phyloP scores from a whole-genome alignment of 164 flowering plant genomes.

The Protea cynaroides region DNA sequence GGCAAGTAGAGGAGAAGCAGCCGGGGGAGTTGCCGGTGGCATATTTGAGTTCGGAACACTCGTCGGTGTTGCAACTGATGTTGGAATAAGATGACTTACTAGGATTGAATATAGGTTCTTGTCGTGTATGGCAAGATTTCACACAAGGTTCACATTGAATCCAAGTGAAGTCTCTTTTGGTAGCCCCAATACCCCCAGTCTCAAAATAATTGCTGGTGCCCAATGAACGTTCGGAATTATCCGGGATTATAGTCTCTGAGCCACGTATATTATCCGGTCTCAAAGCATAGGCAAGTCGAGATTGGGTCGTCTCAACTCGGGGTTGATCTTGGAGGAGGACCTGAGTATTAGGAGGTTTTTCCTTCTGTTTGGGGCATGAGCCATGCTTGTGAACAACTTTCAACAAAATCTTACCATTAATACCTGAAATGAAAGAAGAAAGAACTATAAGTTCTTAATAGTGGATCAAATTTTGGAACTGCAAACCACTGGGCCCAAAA shows the following conservation, averaged over 20 bases:
- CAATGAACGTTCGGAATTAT: slow-evolving; percentile 29
- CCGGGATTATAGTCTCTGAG: slow-evolving; percentile 28
- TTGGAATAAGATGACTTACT: slow-evolving; percentile 18
- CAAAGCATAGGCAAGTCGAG: slow-evolving; percentile 21
- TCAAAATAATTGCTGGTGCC: slow-evolving; percentile 57
- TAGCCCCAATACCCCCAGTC: slow-evolving; percentile 62
- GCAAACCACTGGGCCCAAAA: too few species aligned
- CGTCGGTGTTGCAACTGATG: slow-evolving; percentile 22
- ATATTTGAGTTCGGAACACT: slow-evolving; percentile 21
- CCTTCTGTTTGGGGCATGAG: slow-evolving; percentile 28
- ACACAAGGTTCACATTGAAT: slow-evolving; percentile 58
- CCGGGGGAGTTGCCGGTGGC: slow-evolving; percentile 20
- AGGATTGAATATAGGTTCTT: slow-evolving; percentile 32
- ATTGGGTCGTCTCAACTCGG: slow-evolving; percentile 42
- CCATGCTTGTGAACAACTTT: slow-evolving; percentile 43
- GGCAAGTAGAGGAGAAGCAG: slow-evolving; percentile 27
- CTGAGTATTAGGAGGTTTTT: slow-evolving; percentile 12
- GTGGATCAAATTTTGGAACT: too few species aligned
- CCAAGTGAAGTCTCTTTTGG: slow-evolving; percentile 47
- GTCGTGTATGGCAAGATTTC: slow-evolving; percentile 23
- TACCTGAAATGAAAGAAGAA: background rate
- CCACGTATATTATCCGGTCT: background rate
- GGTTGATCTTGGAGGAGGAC: slow-evolving; percentile 41
- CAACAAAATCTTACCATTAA: slow-evolving; percentile 2
- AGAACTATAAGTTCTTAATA: too few species aligned